A percentile compares a stretch with the other conserved stretches of the same genome.
These are phyloP conservation scores for Cladosporium sp. DNA, from an alignment of 2,329 filamentous ascomycete genomes.

Conservation along the genomic window DNA sequence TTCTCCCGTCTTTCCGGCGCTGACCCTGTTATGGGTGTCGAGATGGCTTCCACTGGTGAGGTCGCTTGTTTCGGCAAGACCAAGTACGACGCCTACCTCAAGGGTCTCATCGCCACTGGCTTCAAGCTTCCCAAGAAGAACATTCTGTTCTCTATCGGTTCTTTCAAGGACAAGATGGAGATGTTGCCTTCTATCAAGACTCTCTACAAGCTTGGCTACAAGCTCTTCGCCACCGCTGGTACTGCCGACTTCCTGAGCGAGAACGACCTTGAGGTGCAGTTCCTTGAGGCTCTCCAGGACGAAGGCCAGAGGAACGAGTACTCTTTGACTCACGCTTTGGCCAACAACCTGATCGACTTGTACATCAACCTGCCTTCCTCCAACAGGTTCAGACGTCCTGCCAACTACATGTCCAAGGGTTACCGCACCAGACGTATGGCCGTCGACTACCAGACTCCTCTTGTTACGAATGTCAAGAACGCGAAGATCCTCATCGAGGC, in stretches of 20 bases:
- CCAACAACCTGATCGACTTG: conserved; percentile 95
- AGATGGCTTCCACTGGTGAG: conserved; percentile 99
- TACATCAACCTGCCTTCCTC: conserved; percentile 99
- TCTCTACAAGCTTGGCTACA: conserved; percentile 86
- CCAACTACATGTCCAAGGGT: conserved; percentile 97
- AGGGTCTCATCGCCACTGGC: conserved; percentile 90
- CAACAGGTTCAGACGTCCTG: conserved; percentile 94
- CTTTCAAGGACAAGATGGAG: conserved; percentile 97
- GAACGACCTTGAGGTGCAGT: conserved; percentile 87
- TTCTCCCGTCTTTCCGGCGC: conserved; percentile 96
- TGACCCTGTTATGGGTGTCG: conserved; percentile 92
- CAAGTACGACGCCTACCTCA: conserved; percentile 97
- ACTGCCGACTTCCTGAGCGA: conserved; percentile 96
- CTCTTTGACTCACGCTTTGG: conserved; percentile 91
- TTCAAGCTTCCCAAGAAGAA: conserved; percentile 97
- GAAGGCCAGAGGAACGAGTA: conserved; percentile 92
- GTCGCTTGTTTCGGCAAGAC: conserved; percentile 94
- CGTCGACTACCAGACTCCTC: conserved; percentile 92
- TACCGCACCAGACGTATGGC: conserved; percentile 97
- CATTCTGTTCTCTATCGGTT: conserved; percentile 90
- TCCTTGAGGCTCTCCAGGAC: conserved; percentile 78
- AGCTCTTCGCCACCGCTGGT: conserved; percentile 91
- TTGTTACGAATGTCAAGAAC: conserved; percentile 99
- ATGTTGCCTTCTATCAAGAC: conserved; percentile 91
- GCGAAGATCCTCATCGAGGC: conserved; percentile 96